Percentiles rank a stretch among this genome's conserved stretches.
Conservation (phyloP, 1,284 basidiomycete genomes). For the Meira miltonrushii region DNA sequence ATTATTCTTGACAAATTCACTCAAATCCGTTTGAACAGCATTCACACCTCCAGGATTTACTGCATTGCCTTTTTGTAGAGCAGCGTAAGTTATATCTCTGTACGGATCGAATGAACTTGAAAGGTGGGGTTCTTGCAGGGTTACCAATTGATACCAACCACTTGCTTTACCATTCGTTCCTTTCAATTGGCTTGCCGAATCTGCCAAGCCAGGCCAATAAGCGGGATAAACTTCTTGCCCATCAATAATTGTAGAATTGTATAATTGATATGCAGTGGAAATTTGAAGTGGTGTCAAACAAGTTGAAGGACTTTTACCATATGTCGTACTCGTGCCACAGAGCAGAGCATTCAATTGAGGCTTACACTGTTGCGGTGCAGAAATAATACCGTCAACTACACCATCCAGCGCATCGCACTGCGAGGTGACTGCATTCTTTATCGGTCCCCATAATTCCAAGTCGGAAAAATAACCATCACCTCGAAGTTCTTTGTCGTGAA, state of each 20-base stretch:
- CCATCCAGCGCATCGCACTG: conserved; percentile 54
- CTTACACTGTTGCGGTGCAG: conserved; percentile 28
- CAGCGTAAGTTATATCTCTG: conserved; percentile 17
- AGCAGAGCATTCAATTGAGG: conserved; percentile 10
- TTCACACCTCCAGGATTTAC: conserved; percentile 13
- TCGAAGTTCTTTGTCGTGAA: conserved; percentile 10
- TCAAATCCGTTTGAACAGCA: conserved; percentile 22
- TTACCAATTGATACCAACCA: conserved; percentile 41
- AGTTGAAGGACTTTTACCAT: not conserved
- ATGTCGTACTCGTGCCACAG: conserved; percentile 12
- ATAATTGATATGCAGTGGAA: not conserved
- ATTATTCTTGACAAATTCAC: conserved; percentile 19
- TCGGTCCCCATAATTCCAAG: conserved; percentile 3
- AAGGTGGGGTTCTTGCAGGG: conserved; percentile 19
- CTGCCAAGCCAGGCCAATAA: conserved; percentile 18
- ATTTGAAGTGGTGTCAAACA: conserved; percentile 14
- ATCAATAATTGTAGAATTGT: conserved; percentile 5
- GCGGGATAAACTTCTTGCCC: conserved; percentile 15
- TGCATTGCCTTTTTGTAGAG: conserved; percentile 14
- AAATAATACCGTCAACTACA: conserved; percentile 50
- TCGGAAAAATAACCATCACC: conserved; percentile 15
- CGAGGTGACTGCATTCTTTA: conserved; percentile 41
- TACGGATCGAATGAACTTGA: conserved; percentile 10
- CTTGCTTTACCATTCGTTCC: conserved; percentile 26
- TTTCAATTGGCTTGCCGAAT: not conserved